These are phyloP conservation scores for Alternaria sp. DNA, from an alignment of 2,329 filamentous ascomycete genomes.

Conservation along the genomic window DNA sequence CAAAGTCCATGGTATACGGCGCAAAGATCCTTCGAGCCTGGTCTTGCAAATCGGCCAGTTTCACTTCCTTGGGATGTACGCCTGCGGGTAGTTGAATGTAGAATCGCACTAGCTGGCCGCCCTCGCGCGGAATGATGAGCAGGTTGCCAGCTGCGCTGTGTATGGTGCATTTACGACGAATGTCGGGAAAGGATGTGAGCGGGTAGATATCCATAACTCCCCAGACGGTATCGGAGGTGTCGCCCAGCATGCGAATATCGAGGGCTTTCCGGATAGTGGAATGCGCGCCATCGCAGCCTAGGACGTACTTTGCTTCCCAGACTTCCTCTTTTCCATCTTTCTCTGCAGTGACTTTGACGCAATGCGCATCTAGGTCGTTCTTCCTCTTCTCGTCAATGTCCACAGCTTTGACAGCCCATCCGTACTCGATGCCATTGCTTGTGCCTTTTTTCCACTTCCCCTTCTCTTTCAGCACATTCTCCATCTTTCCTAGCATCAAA, in stretches of 20 bases:
- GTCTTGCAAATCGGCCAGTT: conserved; percentile 61
- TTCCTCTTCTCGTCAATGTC: conserved; percentile 57
- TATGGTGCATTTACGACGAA: conserved; percentile 60
- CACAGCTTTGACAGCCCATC: conserved; percentile 60
- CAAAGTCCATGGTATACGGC: conserved; percentile 64
- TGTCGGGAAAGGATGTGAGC: conserved; percentile 60
- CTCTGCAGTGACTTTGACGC: conserved; percentile 44
- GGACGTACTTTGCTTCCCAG: conserved; percentile 50
- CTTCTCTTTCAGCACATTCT: conserved; percentile 40
- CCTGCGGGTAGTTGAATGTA: conserved; percentile 67
- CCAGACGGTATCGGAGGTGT: conserved; percentile 65
- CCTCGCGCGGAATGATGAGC: conserved; percentile 63
- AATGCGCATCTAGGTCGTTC: conserved; percentile 40
- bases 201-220: conserved; percentile 65
- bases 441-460: conserved; percentile 34
- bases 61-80: conserved; percentile 62
- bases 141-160: conserved; percentile 58
- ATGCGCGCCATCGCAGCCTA: conserved; percentile 63
- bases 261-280: conserved; percentile 61
- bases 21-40: conserved; percentile 62
- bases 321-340: conserved; percentile 40
- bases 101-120: conserved; percentile 65
- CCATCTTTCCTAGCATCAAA: conserved; percentile 64
- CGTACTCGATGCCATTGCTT: conserved; percentile 62
- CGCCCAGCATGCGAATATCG: conserved; percentile 66